Percentiles rank a stretch among this genome's conserved stretches.
Evolutionary conservation across 306 rosid species (phyloP).

Genomic region (Crataegus laevigata): DNA sequence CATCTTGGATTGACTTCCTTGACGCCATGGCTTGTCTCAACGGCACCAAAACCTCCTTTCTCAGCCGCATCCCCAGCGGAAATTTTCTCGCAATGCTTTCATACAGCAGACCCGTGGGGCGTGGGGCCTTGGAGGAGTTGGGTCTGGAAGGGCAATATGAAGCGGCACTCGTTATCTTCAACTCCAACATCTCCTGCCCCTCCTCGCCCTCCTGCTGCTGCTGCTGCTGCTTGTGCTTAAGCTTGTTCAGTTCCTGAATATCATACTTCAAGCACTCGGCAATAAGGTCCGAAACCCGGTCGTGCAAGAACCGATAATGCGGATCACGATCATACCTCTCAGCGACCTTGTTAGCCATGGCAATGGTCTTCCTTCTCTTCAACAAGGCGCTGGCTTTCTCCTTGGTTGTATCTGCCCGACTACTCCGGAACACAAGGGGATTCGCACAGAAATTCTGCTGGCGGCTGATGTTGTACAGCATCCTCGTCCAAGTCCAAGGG

Average conservation of each 20-base stretch:
- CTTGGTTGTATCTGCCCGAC: constrained; percentile 10
- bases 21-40: constrained; percentile 43
- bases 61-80: neutral
- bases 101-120: constrained; percentile 34
- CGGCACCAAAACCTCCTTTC: constrained; percentile 53
- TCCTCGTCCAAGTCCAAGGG: neutral
- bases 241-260: neutral
- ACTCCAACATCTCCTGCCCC: constrained; percentile 14
- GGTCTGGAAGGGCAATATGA: constrained; percentile 54
- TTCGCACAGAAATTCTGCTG: too few species aligned
- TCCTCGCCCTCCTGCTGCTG: neutral
- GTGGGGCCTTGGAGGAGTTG: constrained; percentile 42
- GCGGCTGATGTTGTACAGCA: too few species aligned
- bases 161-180: constrained; percentile 37
- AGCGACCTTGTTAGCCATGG: constrained; percentile 46
- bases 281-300: constrained; percentile 38
- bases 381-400: constrained; percentile 21
- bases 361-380: constrained; percentile 25
- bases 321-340: constrained; percentile 25
- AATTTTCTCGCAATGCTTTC: constrained; percentile 48
- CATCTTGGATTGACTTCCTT: constrained; percentile 2
- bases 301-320: constrained; percentile 32
- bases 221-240: neutral
- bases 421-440: too few species aligned
- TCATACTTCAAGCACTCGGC: constrained; percentile 44